A percentile compares a stretch with the other conserved stretches of the same genome.
Conservation (phyloP, 2,329 filamentous ascomycete genomes). For the Graphilbum sp. region DNA sequence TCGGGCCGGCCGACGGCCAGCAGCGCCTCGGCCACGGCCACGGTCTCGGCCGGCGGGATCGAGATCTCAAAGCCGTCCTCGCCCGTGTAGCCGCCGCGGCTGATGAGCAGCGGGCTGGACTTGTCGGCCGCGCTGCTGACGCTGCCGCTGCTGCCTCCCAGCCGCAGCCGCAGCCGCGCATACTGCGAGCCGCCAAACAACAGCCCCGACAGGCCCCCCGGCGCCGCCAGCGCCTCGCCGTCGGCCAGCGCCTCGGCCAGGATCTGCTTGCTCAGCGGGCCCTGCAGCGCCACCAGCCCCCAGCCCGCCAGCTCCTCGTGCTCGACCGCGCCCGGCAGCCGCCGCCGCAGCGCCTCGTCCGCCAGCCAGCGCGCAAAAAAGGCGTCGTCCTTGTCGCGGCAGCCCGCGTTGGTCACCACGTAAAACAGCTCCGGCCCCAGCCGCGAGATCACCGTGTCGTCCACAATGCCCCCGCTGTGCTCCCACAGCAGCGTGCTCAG, state of each 20-base stretch:
- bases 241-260: conserved; percentile 46
- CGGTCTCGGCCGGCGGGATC: conserved; percentile 50
- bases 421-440: conserved; percentile 65
- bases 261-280: conserved; percentile 57
- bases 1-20: conserved; percentile 45
- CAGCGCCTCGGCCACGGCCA: conserved; percentile 51
- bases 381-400: conserved; percentile 69
- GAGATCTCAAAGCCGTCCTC: conserved; percentile 98
- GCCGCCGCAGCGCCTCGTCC: conserved; percentile 21
- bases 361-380: conserved; percentile 60
- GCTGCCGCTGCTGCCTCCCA: too few relatives aligned
- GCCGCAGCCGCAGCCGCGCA: conserved; percentile 44
- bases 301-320: conserved; percentile 45
- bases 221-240: conserved; percentile 10
- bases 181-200: conserved; percentile 68
- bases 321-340: conserved; percentile 11
- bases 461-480: conserved; percentile 74
- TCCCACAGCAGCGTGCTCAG: conserved; percentile 73
- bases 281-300: conserved; percentile 80
- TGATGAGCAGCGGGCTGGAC: conserved; percentile 50
- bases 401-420: conserved; percentile 89
- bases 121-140: conserved; percentile 18
- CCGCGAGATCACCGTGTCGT: conserved; percentile 82
- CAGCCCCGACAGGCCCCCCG: conserved; percentile 48
- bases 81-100: conserved; percentile 85